Evolutionary conservation across 345 rosid species (phyloP), one percentile per base, ranked within the genome.

Genomic region (Crucihimalaya himalaica): DNA sequence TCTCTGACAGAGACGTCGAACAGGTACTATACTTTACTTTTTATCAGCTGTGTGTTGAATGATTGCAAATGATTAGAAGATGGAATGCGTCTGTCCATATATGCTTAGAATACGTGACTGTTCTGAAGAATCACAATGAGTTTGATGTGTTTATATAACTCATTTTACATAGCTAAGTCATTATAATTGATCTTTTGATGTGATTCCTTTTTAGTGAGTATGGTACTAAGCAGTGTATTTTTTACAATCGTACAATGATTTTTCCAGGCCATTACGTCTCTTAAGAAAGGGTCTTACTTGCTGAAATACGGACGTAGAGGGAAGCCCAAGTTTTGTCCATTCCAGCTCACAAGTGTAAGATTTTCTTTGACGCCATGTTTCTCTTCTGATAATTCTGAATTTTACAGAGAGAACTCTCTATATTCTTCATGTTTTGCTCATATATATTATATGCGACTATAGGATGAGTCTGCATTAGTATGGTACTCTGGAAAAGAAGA

Each of bases 401-500:
- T 51, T 14, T 6, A 18, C 15, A 48, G 58, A 72, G 11, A 40
- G 23, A 13, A 23, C 55, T 68, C 32, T 18, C 23, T 42, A 1
- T 35, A 39, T 27, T 61, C 20, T 71, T 69, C 14, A 56, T 37
- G 27, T 16, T 37, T 57, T 71, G 2, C 54, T 77, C 48, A 64
- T 63, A 23, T 20, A 29, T 50, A 8, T 12, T 35, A 12, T 50
- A 53, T 61, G 31, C 42, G 31, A 21, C 13, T 63, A 68, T 88
- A 95, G 98, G 98, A 95, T 65, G 97, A 92, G 79, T 82, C 94
- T 51, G 81, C 81, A 75, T 80, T 95, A 85, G 81, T 92, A 80
- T 92, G 98, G 99, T 85, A 88, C 86, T 90, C 99, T 56, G 94
- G 94, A 57, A 92, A 87, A 80, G 85, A 86, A 76, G 90, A 85